These are phyloP conservation scores for Pseudoturritis turrita DNA, from an alignment of 345 rosid genomes.

Conservation along the genomic window DNA sequence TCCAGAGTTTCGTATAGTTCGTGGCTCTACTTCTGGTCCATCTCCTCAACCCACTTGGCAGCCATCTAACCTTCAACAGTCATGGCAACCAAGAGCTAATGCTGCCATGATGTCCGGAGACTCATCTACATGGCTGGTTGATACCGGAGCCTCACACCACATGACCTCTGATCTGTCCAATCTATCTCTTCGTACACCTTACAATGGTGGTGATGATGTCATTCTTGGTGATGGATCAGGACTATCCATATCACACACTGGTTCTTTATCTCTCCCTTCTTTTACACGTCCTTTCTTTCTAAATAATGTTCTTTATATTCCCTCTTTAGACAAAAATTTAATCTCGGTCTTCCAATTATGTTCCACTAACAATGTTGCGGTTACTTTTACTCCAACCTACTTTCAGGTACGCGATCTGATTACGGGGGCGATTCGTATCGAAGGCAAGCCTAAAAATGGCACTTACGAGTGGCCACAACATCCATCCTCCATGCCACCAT, in stretches of 20 bases:
- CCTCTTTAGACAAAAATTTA: neutral
- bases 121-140: neutral
- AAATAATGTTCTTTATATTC: no score
- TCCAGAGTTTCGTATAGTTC: neutral
- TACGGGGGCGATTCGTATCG: neutral
- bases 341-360: neutral
- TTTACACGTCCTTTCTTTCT: no score
- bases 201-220: neutral
- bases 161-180: no score
- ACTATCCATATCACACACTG: no score
- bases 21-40: neutral
- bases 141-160: neutral
- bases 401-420: neutral
- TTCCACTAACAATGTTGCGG: neutral
- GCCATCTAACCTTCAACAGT: no score
- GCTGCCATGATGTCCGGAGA: no score
- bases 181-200: no score
- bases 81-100: neutral
- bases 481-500: neutral
- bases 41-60: no score
- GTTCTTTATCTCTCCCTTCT: no score
- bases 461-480: constrained; percentile 9
- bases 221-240: neutral
- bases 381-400: neutral
- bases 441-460: no score